Base-by-base conservation (phyloP, 139 green algal genomes). In the Ettlia oleoabundans region DNA sequence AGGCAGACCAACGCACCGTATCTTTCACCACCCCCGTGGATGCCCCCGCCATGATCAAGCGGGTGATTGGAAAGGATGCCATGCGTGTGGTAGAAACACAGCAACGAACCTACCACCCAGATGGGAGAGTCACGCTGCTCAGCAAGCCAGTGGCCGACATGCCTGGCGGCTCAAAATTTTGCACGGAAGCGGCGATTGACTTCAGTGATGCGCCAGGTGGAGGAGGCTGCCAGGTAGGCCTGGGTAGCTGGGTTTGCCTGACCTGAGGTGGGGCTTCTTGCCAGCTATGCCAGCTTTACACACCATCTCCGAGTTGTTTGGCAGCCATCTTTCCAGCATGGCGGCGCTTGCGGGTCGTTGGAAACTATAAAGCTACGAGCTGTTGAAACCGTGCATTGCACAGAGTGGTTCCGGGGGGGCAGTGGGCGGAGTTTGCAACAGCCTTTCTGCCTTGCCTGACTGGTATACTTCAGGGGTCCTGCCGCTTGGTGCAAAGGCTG, bases 31-130 rank as follows among this genome's bases (percentile, higher is more conserved):
- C 61, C 2, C 61, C 79, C 5, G 70, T 88, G 33, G 82, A 88
- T 26, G 84, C 84, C 21, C 84, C 84, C 0, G 62, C 52, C 10
- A 55, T 88, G 28, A 62, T 88, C 38, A 82, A 72, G 61, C 63
- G 66, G 15, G 9, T 88, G 4, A 62, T 88, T 5, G 71, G 71
- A 21, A 32, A 41, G 15, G 78, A 82, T 18, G 21, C 30, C 3
- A 64, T 88, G 58, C 10, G 9, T 19, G 83, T 88, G n/a, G 73
- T 82, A 21, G 84, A 88, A 63, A 68, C 37, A 26, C 80, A 88
- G 77, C 66, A 15, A 30, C 37, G 81, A 2, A 32, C 10, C 22
- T 32, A 61, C 4, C 22, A 33, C 18, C 19, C 47, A 3, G 43
- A 62, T 22, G 78, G 78, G 38, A 51, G 22, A 37, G 72, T 83